Evolutionary conservation across 495 filamentous ascomycete species (phyloP).

Genomic region (Hypoxylon trugodes): DNA sequence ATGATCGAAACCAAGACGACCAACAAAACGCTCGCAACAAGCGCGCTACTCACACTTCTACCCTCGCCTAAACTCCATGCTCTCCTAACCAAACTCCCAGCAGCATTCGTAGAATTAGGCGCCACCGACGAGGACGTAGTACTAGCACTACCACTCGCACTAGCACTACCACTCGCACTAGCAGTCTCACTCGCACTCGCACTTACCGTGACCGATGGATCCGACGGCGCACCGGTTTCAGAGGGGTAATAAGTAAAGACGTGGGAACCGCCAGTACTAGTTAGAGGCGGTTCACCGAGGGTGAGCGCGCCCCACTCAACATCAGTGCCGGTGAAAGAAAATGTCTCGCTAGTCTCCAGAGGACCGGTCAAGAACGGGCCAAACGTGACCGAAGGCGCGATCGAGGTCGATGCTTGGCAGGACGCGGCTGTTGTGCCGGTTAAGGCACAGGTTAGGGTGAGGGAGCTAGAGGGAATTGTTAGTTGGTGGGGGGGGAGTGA

Average conservation of each 20-base stretch:
- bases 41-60: background rate
- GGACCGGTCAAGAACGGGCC: background rate
- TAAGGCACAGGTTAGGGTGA: conserved; percentile 46
- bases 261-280: conserved; percentile 35
- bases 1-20: background rate
- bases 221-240: background rate
- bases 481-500: background rate
- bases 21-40: background rate
- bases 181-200: background rate
- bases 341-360: background rate
- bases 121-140: background rate
- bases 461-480: conserved; percentile 35
- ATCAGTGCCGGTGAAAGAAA: conserved; percentile 36
- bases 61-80: background rate
- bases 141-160: background rate
- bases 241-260: conserved; percentile 28
- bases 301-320: conserved; percentile 51
- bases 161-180: background rate
- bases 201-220: background rate
- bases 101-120: background rate
- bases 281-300: conserved; percentile 40
- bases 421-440: conserved; percentile 45
- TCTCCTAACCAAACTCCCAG: no score
- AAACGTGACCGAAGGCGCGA: conserved; percentile 35
- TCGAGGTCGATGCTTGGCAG: conserved; percentile 44